Evolutionary conservation across 2,329 filamentous ascomycete genomes (phyloP).

Genomic region (Pyrenochaeta sp.): DNA sequence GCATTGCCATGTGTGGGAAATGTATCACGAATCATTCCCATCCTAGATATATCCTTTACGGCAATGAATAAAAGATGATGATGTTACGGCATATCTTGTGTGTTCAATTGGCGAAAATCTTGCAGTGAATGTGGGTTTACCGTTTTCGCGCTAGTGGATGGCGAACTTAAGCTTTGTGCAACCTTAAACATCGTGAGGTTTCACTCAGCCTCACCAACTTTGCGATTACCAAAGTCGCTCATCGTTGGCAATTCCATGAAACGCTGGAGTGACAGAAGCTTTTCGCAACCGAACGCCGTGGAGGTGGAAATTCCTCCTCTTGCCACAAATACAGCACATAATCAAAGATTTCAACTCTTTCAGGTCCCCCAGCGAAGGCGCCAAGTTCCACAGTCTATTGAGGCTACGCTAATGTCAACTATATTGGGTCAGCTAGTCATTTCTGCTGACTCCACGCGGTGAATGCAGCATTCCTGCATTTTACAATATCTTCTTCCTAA

Average conservation of each 20-base stretch:
- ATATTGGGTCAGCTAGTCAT: no score
- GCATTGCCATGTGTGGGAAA: slow-evolving; percentile 50
- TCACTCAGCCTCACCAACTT: neutral
- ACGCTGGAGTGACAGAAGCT: no score
- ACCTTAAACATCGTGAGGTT: neutral
- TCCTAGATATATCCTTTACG: slow-evolving; percentile 46
- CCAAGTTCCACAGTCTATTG: no score
- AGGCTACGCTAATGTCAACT: no score
- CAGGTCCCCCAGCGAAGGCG: no score
- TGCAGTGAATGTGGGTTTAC: slow-evolving; percentile 28
- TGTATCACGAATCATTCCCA: slow-evolving; percentile 45
- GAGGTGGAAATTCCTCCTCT: no score
- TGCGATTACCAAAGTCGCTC: neutral
- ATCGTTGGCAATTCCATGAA: neutral
- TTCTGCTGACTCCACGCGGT: neutral
- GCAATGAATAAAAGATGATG: slow-evolving; percentile 49
- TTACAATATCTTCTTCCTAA: no score
- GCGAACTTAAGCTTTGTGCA: slow-evolving; percentile 16
- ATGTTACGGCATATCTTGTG: slow-evolving; percentile 36
- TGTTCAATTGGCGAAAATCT: slow-evolving; percentile 30
- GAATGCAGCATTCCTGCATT: no score
- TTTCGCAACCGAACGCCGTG: no score
- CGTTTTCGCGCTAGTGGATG: slow-evolving; percentile 33
- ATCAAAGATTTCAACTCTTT: no score
- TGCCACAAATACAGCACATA: no score